Percentiles rank a stretch among this genome's conserved stretches.
Evolutionary conservation across 2,329 filamentous ascomycete species (phyloP).

Genomic region (Delphinella strobiligena): DNA sequence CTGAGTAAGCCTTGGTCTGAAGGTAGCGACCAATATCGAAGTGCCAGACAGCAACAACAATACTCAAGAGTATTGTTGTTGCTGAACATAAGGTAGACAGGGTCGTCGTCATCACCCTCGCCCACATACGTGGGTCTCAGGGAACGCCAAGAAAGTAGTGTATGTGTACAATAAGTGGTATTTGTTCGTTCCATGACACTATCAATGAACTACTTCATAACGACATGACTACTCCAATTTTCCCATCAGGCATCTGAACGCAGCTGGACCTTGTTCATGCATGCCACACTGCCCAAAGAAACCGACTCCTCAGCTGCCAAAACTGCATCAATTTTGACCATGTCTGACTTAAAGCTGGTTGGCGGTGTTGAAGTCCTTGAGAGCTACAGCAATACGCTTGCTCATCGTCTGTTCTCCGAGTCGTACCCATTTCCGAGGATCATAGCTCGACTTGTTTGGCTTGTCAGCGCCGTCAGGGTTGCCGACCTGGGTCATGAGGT

Average conservation of each 20-base stretch:
- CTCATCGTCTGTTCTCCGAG: slow-evolving; percentile 97
- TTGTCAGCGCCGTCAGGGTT: slow-evolving; percentile 95
- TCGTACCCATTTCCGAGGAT: slow-evolving; percentile 88
- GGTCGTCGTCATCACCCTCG: no score
- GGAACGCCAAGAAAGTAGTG: no score
- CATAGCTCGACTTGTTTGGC: slow-evolving; percentile 87
- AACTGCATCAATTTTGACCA: slow-evolving; percentile 1
- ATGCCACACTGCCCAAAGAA: background rate
- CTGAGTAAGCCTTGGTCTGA: no score
- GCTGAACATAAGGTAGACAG: no score
- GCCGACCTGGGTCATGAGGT: slow-evolving; percentile 73
- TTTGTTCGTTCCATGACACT: background rate
- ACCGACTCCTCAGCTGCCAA: background rate
- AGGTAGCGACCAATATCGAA: no score
- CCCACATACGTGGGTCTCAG: no score
- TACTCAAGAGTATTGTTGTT: no score
- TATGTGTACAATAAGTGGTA: background rate
- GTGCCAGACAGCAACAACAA: no score
- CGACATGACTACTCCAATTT: background rate
- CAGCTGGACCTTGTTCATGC: background rate
- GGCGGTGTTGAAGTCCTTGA: slow-evolving; percentile 85
- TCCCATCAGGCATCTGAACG: no score
- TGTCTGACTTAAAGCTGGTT: slow-evolving; percentile 50
- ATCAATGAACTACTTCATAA: background rate
- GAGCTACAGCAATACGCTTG: slow-evolving; percentile 63